Conservation (phyloP, 345 rosid species). For the Barbarea vulgaris region DNA sequence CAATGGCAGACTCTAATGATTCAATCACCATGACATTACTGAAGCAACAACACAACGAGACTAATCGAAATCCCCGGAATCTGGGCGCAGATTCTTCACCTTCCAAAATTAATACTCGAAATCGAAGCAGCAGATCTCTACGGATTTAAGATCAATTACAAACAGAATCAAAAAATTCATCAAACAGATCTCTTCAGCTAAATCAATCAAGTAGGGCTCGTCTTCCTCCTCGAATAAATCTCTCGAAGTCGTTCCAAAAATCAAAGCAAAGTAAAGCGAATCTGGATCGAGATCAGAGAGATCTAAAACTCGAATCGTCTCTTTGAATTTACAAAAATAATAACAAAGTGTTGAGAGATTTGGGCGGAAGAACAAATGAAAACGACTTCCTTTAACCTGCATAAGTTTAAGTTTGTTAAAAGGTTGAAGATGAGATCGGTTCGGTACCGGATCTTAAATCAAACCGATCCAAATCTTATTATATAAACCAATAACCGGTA, state of each 20-base stretch:
- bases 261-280: background rate
- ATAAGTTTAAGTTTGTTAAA: background rate
- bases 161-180: constrained; percentile 21
- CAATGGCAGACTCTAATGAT: background rate
- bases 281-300: constrained; percentile 36
- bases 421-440: constrained; percentile 22
- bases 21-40: background rate
- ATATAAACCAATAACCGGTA: background rate
- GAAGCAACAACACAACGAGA: background rate
- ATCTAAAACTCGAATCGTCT: background rate
- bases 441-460: constrained; percentile 16
- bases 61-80: background rate
- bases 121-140: constrained; percentile 13
- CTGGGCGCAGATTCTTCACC: constrained; percentile 6
- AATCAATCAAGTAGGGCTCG: constrained; percentile 29
- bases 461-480: background rate
- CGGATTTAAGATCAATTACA: constrained; percentile 14
- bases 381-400: constrained; percentile 5
- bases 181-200: background rate
- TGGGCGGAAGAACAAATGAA: constrained; percentile 35
- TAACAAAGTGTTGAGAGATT: constrained; percentile 24
- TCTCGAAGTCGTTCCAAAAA: background rate
- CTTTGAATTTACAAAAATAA: constrained; percentile 11
- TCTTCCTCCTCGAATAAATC: constrained; percentile 22
- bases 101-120: background rate